phyloP scores from a whole-genome alignment of 2,329 filamentous ascomycete species.

The Fusarium ambrosium region DNA sequence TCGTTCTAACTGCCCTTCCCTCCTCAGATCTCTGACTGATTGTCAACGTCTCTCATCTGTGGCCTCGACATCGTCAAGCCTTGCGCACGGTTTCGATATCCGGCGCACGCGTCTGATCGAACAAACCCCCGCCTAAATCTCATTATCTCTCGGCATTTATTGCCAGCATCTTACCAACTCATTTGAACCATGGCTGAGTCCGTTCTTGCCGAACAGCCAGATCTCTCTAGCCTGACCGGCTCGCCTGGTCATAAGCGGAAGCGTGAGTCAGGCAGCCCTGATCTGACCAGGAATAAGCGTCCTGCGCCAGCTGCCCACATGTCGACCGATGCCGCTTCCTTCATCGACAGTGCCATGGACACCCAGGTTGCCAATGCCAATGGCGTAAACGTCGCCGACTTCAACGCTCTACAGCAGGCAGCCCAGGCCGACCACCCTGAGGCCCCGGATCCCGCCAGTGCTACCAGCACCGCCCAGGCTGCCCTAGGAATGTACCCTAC shows the following conservation, averaged over 20 bases:
- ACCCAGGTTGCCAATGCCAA: slow-evolving; percentile 55
- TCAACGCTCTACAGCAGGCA: slow-evolving; percentile 69
- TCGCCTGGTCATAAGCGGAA: slow-evolving; percentile 69
- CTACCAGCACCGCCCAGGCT: slow-evolving; percentile 71
- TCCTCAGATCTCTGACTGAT: slow-evolving; percentile 40
- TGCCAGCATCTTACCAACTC: slow-evolving; percentile 12
- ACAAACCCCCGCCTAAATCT: slow-evolving; percentile 8
- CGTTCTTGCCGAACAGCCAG: slow-evolving; percentile 61
- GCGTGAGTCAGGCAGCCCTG: slow-evolving; percentile 65
- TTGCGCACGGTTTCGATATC: slow-evolving; percentile 22
- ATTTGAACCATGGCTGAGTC: slow-evolving; percentile 61
- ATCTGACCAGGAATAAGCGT: slow-evolving; percentile 65
- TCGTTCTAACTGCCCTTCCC: slow-evolving; percentile 42
- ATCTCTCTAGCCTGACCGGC: slow-evolving; percentile 58
- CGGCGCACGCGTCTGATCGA: slow-evolving; percentile 36
- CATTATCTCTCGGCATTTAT: slow-evolving; percentile 5
- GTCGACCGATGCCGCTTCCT: slow-evolving; percentile 63
- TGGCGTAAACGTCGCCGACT: slow-evolving; percentile 66
- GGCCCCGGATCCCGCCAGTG: slow-evolving; percentile 64
- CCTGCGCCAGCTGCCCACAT: slow-evolving; percentile 61
- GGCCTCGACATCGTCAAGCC: slow-evolving; percentile 37
- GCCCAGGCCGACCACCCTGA: slow-evolving; percentile 62
- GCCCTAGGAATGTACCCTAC: slow-evolving; percentile 72
- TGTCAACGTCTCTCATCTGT: slow-evolving; percentile 40
- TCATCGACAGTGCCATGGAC: slow-evolving; percentile 68